Base-by-base conservation (phyloP, 192 early-diverging fungal species). In the Entomortierella beljakovae region DNA sequence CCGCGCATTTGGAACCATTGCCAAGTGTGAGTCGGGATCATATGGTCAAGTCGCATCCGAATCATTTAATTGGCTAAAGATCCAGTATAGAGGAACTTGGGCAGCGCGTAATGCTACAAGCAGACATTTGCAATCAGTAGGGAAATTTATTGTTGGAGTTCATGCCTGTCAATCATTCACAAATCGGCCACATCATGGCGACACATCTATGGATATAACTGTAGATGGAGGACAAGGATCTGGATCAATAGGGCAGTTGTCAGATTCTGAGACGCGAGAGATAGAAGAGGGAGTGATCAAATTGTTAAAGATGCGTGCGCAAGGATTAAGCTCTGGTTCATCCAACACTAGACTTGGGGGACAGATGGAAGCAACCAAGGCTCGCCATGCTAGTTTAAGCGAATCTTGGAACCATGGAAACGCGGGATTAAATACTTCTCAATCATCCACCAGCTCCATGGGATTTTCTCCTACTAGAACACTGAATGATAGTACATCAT, bases 11-110 rank as follows among this genome's bases (percentile, higher is more conserved):
- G 73, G 73, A 33, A 61, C 60, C 31, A 53, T 77, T 40, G 54
- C 29, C 6, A 65, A 59, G 4, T 61, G 61, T 25, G 63, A 64
- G 48, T 31, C 73, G 22, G 73, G 73, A 57, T 50, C 32, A 2
- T 68, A 77, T 55, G 66, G 73, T 38, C 52, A 34, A 18, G 50
- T 50, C 1, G 33, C 33, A 1, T 37, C 59, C 18, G 73, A 68
- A 29, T 67, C 66, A 4, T 77, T 77, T 33, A 68, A 77, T 55
- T 77, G 66, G 65, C 73, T 77, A 34, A 68, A 68, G 55, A 69
- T 77, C 23, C 63, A 77, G 22, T 77, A 66, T 38, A 43, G 3
- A 22, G 65, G 40, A 18, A 35, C 65, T 15, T 77, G 63, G 63
- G 66, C 73, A 22, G 73, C 73, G 18, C 59, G 65, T 8, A 68